These are phyloP conservation scores for Dothiorella sarmentorum DNA, from an alignment of 2,329 filamentous ascomycete species.

Conservation along the genomic window DNA sequence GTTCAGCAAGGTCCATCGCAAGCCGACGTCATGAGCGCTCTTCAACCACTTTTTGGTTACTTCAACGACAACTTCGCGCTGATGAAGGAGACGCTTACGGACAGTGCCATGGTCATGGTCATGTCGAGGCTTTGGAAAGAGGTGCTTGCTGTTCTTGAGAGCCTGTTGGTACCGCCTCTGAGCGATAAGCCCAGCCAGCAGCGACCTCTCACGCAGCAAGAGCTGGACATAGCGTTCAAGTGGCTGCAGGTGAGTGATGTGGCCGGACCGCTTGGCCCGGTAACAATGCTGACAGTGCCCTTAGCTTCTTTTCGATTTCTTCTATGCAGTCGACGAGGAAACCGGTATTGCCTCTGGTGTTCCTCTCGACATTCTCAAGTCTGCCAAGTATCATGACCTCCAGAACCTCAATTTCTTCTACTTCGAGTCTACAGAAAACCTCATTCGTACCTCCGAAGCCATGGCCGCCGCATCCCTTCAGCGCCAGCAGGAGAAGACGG, in stretches of 20 bases:
- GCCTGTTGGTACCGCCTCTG: conserved; percentile 83
- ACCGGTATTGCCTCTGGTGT: conserved; percentile 82
- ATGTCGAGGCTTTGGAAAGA: conserved; percentile 99
- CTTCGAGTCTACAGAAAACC: conserved; percentile 83
- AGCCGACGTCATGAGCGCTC: conserved; percentile 72
- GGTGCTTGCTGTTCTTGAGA: conserved; percentile 86
- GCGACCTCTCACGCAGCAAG: conserved; percentile 75
- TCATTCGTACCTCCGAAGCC: conserved; percentile 91
- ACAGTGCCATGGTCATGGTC: conserved; percentile 95
- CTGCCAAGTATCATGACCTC: conserved; percentile 96
- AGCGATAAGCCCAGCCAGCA: conserved; percentile 92
- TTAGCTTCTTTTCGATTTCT: conserved; percentile 80
- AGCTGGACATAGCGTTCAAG: conserved; percentile 90
- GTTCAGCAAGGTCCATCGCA: conserved; percentile 59
- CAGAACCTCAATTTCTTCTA: conserved; percentile 98
- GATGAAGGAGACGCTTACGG: conserved; percentile 94
- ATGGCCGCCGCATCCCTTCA: conserved; percentile 88
- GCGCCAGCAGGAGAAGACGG: conserved; percentile 62
- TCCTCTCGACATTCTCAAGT: conserved; percentile 86
- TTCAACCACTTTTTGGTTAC: conserved; percentile 84
- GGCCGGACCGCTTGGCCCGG: neutral
- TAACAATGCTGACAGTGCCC: conserved; percentile 9
- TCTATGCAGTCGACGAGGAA: conserved; percentile 86
- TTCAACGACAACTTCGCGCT: conserved; percentile 99
- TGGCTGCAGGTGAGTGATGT: conserved; percentile 66